Conservation (phyloP, 352 stramenopile species). For the Phytophthora vignae region DNA sequence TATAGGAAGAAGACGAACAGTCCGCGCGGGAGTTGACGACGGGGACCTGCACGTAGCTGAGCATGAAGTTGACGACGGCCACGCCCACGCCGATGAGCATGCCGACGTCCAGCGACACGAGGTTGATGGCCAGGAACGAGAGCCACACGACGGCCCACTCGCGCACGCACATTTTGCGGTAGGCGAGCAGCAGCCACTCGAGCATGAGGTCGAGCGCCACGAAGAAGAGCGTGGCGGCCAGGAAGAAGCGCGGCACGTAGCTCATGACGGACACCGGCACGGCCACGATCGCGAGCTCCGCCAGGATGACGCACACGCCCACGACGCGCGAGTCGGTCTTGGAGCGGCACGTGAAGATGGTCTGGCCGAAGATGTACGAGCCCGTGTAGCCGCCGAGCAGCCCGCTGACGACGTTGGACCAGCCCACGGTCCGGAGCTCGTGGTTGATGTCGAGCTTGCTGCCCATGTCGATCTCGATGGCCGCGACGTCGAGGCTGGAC, state of each 20-base stretch:
- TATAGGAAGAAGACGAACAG: slow-evolving; percentile 89
- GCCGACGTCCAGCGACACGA: slow-evolving; percentile 93
- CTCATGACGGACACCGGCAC: too few relatives aligned
- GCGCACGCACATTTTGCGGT: slow-evolving; percentile 73
- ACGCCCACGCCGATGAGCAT: slow-evolving; percentile 93
- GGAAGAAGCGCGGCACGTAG: too few relatives aligned
- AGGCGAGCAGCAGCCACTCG: slow-evolving; percentile 94
- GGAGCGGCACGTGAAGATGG: too few relatives aligned
- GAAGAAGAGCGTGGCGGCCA: too few relatives aligned
- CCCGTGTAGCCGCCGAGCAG: slow-evolving; percentile 97
- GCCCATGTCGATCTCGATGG: slow-evolving; percentile 97
- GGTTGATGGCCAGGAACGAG: slow-evolving; percentile 95
- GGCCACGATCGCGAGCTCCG: too few relatives aligned
- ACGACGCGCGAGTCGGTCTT: too few relatives aligned
- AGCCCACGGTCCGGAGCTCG: slow-evolving; percentile 93
- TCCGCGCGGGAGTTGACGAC: slow-evolving; percentile 55
- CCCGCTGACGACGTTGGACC: slow-evolving; percentile 95
- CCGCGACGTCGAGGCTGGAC: slow-evolving; percentile 95
- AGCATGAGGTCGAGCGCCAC: too few relatives aligned
- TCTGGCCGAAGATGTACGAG: too few relatives aligned
- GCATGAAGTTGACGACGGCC: slow-evolving; percentile 79
- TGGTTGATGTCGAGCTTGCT: slow-evolving; percentile 94
- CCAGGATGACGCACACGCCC: too few relatives aligned
- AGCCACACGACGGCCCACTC: slow-evolving; percentile 94
- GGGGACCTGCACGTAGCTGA: slow-evolving; percentile 72